Conservation (phyloP, 1,284 basidiomycete genomes). For the Macrocybe sp. region DNA sequence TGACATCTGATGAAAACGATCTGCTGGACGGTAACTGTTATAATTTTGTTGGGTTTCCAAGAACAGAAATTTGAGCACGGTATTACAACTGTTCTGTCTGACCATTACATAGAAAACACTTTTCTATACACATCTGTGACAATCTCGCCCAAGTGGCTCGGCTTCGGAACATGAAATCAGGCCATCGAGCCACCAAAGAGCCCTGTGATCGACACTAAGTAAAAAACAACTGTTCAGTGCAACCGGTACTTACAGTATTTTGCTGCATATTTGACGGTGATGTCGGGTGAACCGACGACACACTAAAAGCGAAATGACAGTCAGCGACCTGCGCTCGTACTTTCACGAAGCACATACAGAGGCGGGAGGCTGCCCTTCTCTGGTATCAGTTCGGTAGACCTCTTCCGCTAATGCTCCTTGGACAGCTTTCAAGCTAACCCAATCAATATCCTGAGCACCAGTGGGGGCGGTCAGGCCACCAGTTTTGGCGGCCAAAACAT, state of each 20-base stretch:
- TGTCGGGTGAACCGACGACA: conserved; percentile 28
- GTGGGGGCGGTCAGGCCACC: conserved; percentile 41
- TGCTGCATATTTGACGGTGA: conserved; percentile 45
- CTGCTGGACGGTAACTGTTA: too few relatives aligned
- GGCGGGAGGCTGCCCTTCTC: conserved; percentile 58
- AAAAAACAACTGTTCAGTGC: not conserved
- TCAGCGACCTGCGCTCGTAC: not conserved
- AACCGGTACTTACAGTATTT: conserved; percentile 41
- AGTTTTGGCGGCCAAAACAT: conserved; percentile 40
- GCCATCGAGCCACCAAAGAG: conserved; percentile 11
- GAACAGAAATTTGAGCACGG: too few relatives aligned
- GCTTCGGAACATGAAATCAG: not conserved
- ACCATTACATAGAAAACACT: too few relatives aligned
- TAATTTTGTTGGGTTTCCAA: too few relatives aligned
- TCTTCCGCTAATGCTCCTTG: conserved; percentile 46
- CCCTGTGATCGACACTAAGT: conserved; percentile 8
- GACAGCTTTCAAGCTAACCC: conserved; percentile 45
- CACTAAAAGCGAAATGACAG: conserved; percentile 28
- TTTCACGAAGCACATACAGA: conserved; percentile 28
- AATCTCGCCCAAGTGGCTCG: too few relatives aligned
- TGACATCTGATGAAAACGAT: too few relatives aligned
- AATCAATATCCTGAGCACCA: conserved; percentile 45
- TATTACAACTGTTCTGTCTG: too few relatives aligned
- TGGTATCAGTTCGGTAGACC: conserved; percentile 53
- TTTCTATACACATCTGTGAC: too few relatives aligned